Evolutionary conservation across 192 early-diverging fungal species (phyloP), one percentile per base, ranked within the genome.

Genomic region (Dissophora globulifera): DNA sequence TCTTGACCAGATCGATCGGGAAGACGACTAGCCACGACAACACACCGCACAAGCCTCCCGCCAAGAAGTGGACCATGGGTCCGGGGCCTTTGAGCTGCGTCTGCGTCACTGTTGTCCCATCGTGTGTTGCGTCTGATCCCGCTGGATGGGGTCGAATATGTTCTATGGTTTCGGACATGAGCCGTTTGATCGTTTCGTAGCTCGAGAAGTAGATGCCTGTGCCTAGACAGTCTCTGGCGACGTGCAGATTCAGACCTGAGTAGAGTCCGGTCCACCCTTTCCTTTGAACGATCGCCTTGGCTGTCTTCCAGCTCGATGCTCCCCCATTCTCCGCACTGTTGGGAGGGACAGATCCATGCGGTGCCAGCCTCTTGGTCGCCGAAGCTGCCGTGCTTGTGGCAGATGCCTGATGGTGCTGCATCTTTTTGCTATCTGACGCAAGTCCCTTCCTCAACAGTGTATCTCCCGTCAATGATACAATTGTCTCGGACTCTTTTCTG

Each of bases 1-100:
- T 89, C 67, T 94, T 94, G 20, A 94, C 80, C 50, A 93, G 69
- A 63, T 94, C 93, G 6, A 91, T 80, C 0, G 93, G 93, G 55
- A 94, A 94, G 19, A 93, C 89, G 26, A 92, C 59, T 29, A 93
- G 75, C 91, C 93, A 93, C 6, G 89, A 91, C 27, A 91, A 65
- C 16, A 92, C 89, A 20, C 93, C 93, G 65, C 90, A 92, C 8
- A 86, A 78, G 15, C 91, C 93, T 31, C 93, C 93, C 2, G 93
- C 85, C 53, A 93, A 69, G 67, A 94, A 90, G 31, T 93, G 91
- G 0, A 89, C 87, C 79, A 91, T 76, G 7, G 87, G 88, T 2
- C 88, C 88, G 9, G 89, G 64, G 72, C 49, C 69, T 61, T 67
- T 64, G 48, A 55, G 40, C 13, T 62, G 43, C 16, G 54, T 32